Evolutionary conservation across 1,284 basidiomycete genomes (phyloP).

Genomic region (Bondarzewia mesenterica): DNA sequence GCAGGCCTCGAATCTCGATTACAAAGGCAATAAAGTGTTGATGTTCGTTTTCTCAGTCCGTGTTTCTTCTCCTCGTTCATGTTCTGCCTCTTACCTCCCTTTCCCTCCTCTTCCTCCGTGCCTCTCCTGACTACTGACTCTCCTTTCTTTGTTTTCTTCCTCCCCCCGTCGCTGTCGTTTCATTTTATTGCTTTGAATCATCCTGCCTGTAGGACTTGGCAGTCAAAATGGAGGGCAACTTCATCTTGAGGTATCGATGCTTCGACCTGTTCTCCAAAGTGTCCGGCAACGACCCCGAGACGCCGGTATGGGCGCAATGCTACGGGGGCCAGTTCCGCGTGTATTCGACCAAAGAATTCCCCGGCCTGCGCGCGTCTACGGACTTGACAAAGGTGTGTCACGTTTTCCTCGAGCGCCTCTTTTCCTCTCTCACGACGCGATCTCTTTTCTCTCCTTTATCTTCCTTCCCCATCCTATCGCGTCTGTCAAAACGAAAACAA

Average conservation of each 20-base stretch:
- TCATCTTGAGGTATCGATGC: conserved; percentile 57
- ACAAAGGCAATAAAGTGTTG: conserved; percentile 49
- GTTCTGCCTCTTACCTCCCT: conserved; percentile 3
- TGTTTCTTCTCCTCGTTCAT: conserved; percentile 15
- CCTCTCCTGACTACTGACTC: background rate
- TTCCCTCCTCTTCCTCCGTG: background rate
- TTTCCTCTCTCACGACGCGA: background rate
- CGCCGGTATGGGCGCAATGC: conserved; percentile 60
- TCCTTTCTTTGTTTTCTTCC: background rate
- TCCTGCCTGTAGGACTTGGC: conserved; percentile 32
- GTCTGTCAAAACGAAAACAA: too few relatives aligned
- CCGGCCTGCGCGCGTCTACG: conserved; percentile 63
- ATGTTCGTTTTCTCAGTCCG: conserved; percentile 68
- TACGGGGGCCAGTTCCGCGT: conserved; percentile 62
- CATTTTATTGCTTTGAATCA: background rate
- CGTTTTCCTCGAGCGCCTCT: background rate
- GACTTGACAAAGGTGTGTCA: conserved; percentile 60
- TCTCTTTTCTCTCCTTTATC: too few relatives aligned
- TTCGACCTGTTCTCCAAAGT: conserved; percentile 54
- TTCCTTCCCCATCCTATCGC: too few relatives aligned
- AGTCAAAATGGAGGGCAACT: conserved; percentile 58
- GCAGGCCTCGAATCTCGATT: conserved; percentile 49
- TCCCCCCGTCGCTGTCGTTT: background rate
- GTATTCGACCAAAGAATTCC: conserved; percentile 77
- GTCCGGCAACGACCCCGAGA: conserved; percentile 19